phyloP scores from a whole-genome alignment of 1,139 yeast genomes.

The Dujonia santamariae region DNA sequence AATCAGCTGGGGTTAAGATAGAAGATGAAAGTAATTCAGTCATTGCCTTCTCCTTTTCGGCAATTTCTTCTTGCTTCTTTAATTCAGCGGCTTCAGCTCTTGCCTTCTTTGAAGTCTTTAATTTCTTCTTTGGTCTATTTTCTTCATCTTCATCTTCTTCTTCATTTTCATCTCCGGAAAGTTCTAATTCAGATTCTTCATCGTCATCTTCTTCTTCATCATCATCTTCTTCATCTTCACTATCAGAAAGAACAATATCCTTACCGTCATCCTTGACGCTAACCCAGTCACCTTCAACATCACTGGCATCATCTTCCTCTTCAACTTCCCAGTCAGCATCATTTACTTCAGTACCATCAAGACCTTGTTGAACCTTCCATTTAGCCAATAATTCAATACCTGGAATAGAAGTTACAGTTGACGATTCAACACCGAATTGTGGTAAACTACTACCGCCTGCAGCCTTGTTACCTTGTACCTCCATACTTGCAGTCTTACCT shows the following conservation, averaged over 20 bases:
- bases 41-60: slow-evolving; percentile 45
- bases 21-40: slow-evolving; percentile 66
- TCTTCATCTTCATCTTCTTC: slow-evolving; percentile 16
- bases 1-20: slow-evolving; percentile 95
- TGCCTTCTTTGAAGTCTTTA: slow-evolving; percentile 12
- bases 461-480: slow-evolving; percentile 44
- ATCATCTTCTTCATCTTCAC: slow-evolving; percentile 33
- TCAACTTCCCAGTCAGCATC: slow-evolving; percentile 47
- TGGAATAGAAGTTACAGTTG: slow-evolving; percentile 66
- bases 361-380: slow-evolving; percentile 77
- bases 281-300: slow-evolving; percentile 64
- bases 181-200: slow-evolving; percentile 8
- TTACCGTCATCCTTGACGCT: slow-evolving; percentile 59
- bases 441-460: slow-evolving; percentile 38
- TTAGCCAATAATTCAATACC: slow-evolving; percentile 87
- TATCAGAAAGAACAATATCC: slow-evolving; percentile 51
- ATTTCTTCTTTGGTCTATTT: slow-evolving; percentile 21
- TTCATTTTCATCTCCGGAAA: slow-evolving; percentile 9
- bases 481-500: slow-evolving; percentile 88
- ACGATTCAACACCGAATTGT: slow-evolving; percentile 70
- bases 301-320: slow-evolving; percentile 43
- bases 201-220: slow-evolving; percentile 18
- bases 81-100: slow-evolving; percentile 25
- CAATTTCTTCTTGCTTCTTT: slow-evolving; percentile 13
- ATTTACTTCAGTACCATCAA: slow-evolving; percentile 39